phyloP scores from a whole-genome alignment of 805 yeast species.

The Candida nonsorbophila region DNA sequence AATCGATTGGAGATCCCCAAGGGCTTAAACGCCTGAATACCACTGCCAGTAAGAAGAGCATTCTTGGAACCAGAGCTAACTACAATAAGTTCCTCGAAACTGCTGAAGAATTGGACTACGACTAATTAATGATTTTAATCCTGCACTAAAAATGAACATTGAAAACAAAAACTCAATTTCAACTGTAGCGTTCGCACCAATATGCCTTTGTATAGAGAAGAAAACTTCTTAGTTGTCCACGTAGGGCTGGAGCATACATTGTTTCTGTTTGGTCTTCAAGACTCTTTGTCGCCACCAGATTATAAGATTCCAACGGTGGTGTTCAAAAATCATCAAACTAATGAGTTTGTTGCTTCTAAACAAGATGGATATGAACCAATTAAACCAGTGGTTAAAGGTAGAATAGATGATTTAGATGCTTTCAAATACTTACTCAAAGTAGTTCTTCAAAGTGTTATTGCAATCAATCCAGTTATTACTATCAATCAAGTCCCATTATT shows the following conservation, averaged over 20 bases:
- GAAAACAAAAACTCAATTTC: conserved; percentile 1
- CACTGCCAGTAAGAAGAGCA: conserved; percentile 25
- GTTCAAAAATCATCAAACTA: conserved; percentile 38
- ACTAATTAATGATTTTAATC: conserved; percentile 1
- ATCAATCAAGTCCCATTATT: conserved; percentile 67
- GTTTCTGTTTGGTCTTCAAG: conserved; percentile 78
- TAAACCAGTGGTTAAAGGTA: conserved; percentile 60
- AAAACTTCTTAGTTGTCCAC: conserved; percentile 52
- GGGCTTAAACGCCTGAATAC: conserved; percentile 22
- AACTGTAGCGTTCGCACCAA: too few relatives aligned
- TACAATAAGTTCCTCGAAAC: conserved; percentile 33
- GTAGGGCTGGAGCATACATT: conserved; percentile 76
- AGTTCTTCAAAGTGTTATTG: conserved; percentile 32
- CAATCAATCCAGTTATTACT: conserved; percentile 39
- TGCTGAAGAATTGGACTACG: conserved; percentile 11
- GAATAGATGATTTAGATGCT: conserved; percentile 63
- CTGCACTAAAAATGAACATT: background rate
- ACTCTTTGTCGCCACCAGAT: conserved; percentile 68
- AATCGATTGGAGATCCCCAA: too few relatives aligned
- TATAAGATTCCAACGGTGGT: conserved; percentile 76
- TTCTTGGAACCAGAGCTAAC: conserved; percentile 35
- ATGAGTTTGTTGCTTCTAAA: conserved; percentile 34
- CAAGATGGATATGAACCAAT: conserved; percentile 37
- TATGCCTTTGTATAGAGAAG: conserved; percentile 45
- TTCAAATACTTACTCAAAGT: conserved; percentile 57